Base-by-base conservation (phyloP, 2,329 filamentous ascomycete genomes). In the Colletotrichum aenigma region DNA sequence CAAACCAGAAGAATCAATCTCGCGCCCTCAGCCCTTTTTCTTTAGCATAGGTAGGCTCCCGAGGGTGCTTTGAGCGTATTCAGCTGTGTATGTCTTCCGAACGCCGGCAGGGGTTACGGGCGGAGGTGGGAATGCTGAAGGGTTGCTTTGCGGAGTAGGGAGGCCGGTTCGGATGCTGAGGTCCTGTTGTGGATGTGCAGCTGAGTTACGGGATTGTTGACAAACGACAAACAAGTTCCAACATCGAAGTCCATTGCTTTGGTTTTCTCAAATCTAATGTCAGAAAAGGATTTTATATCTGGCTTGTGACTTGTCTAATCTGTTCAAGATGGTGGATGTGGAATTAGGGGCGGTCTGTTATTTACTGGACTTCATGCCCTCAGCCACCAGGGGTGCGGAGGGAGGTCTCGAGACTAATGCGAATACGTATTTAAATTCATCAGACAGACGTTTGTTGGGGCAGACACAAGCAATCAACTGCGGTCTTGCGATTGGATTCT, bases 371-470 rank as follows among this genome's bases (percentile, higher is more conserved):
- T n/a, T n/a, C n/a, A n/a, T n/a, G n/a, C n/a, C n/a, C n/a, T n/a
- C n/a, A n/a, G n/a, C n/a, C n/a, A n/a, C n/a, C n/a, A n/a, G n/a
- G n/a, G n/a, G n/a, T n/a, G n/a, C n/a, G 38, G 9, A 12, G 38
- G 3, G 0, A 43, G 0, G 18, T 43, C 38, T 43, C 5, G 1
- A n/a, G 38, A 3, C 18, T 43, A 1, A 43, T n/a, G 9, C 5
- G 0, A 43, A 0, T n/a, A 2, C 4, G 0, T 16, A n/a, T 43
- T 43, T n/a, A 3, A n/a, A 43, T 10, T 18, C 0, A 3, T 6
- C 38, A 12, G 9, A 10, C 1, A 18, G 38, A 43, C 6, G 38
- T n/a, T 43, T 18, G 18, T 43, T n/a, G 9, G 18, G 9, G 38
- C 0, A 43, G 38, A n/a, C 8, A 43, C 38, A 43, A 43, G 38